Base-by-base conservation (phyloP, 2,329 filamentous ascomycete species). In the Fusarium albidum region DNA sequence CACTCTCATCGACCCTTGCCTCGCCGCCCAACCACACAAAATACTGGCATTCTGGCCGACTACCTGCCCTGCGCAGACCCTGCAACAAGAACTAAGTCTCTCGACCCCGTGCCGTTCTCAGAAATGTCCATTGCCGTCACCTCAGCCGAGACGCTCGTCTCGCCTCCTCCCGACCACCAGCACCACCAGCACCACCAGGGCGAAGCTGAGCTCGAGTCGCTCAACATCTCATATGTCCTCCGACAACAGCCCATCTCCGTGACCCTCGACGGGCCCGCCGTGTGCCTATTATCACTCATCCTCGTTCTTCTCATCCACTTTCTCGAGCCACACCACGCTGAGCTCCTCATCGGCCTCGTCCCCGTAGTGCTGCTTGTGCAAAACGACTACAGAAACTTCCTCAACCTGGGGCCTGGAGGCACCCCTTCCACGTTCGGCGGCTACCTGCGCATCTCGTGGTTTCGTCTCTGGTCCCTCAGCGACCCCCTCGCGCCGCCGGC, bases 341-440 rank as follows among this genome's bases (percentile, higher is more conserved):
- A 82, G 59, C 67, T 77, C 42, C 66, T 85, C 41, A 75, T 87
- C 43, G 68, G 79, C 15, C 61, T 82, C n/a, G 69, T 79, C 8
- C 82, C 82, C 1, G 40, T 79, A 21, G 57, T 77, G 26, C 69
- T 84, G 7, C 76, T 82, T 54, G 73, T 90, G 64, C 84, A 85
- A 68, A 84, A 85, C 68, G 90, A 94, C 77, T 95, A 92, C 73
- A 76, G 79, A 46, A 88, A 87, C 69, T 95, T 92, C 73, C 77
- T 94, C 59, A 83, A 83, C 32, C 84, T 96, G 15, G 91, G 91
- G 0, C 91, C 90, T 0, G 91, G 91, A 18, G 91, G 91, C 52
- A 94, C 90, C 0, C 90, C 91, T 1, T 82, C 87, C 3, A 95
- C 89, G 1, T 82, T 90, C 34, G 59, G 74, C 6, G 91, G 91